Conservation (phyloP, 176 grass and related monocot genomes). For the sorghum (Sorghum bicolor) region Sorghum_bicolor_NCBIv3 NC_012878.2:58451001-58451500, state of each 20-base stretch:
- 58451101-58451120: background rate
- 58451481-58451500: conserved; percentile 21
- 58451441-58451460: background rate
- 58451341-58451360: background rate
- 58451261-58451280: background rate
- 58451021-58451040: background rate
- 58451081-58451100: background rate
- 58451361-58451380: background rate
- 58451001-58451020: background rate
- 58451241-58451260: background rate
- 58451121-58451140: background rate
- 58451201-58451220: background rate
- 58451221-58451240: background rate
- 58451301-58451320: background rate
- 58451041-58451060: background rate
- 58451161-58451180: background rate
- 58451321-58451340: background rate
- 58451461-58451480: background rate
- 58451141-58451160: background rate
- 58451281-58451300: background rate
- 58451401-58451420: background rate
- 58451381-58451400: background rate
- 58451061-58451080: background rate
- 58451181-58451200: background rate
- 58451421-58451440: background rate